phyloP scores from a whole-genome alignment of 2,329 filamentous ascomycete genomes.

The Talaromyces sp. region DNA sequence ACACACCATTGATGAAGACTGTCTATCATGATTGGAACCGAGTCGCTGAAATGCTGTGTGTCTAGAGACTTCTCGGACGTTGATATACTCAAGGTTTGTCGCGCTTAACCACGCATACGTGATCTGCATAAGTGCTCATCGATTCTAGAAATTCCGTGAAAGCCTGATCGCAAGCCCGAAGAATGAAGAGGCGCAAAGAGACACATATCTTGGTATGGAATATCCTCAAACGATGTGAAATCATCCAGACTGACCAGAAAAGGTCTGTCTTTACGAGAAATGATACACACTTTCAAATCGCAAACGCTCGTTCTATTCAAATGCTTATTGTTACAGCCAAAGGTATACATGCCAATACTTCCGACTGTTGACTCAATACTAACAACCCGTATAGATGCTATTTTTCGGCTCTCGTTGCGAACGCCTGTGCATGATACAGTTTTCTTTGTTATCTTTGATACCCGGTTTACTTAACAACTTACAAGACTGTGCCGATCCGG shows the following conservation, averaged over 20 bases:
- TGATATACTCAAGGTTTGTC: conserved; percentile 69
- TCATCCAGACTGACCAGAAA: not conserved
- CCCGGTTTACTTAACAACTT: conserved; percentile 85
- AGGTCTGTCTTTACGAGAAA: conserved; percentile 72
- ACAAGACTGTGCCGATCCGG: conserved; percentile 94
- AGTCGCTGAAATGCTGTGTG: not conserved
- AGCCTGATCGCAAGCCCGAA: conserved; percentile 62
- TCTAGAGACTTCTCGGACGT: conserved; percentile 79
- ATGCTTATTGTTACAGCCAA: conserved; percentile 87
- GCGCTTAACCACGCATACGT: not conserved
- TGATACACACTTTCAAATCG: conserved; percentile 91
- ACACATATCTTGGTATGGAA: conserved; percentile 76
- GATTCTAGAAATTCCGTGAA: conserved; percentile 73
- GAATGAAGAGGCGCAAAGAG: conserved; percentile 67
- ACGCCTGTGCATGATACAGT: conserved; percentile 95
- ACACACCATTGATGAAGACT: not conserved
- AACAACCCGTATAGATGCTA: conserved; percentile 68
- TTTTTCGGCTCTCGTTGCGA: conserved; percentile 98
- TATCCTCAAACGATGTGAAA: not conserved
- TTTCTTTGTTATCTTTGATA: conserved; percentile 91
- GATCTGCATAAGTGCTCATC: conserved; percentile 20
- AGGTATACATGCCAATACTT: conserved; percentile 54
- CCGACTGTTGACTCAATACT: not conserved
- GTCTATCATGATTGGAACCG: not conserved
- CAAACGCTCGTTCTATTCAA: conserved; percentile 94